Conservation (phyloP, 768 basidiomycete species). For the Mycena vitilis region DNA sequence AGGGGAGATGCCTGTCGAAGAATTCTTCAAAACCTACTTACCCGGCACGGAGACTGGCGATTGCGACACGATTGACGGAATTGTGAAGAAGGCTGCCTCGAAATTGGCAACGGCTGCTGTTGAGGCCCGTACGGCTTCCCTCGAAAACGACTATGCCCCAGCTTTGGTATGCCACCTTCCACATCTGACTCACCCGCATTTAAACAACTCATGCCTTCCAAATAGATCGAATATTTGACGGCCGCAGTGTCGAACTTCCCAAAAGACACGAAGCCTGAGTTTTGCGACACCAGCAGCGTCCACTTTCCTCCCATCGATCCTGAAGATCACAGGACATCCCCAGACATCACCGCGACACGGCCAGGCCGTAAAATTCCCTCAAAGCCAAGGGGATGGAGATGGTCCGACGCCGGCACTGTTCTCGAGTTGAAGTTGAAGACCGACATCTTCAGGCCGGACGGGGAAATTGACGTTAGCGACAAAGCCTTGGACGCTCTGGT, state of each 20-base stretch:
- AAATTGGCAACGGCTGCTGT: not conserved
- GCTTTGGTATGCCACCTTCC: not conserved
- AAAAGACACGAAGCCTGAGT: not conserved
- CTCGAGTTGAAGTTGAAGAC: slow-evolving; percentile 11
- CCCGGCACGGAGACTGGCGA: not conserved
- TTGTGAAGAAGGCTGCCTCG: not conserved
- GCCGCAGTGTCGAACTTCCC: not conserved
- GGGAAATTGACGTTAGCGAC: not conserved
- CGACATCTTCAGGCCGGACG: slow-evolving; percentile 6
- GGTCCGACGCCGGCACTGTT: slow-evolving; percentile 13
- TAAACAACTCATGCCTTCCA: no score
- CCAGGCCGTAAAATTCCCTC: not conserved
- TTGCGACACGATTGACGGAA: not conserved
- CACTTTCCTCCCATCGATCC: not conserved
- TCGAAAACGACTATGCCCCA: not conserved
- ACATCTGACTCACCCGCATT: not conserved
- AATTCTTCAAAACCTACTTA: slow-evolving; percentile 5
- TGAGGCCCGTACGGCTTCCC: not conserved
- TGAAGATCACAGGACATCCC: slow-evolving; percentile 1
- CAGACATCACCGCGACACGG: slow-evolving; percentile 11
- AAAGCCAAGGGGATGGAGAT: not conserved
- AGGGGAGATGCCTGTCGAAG: not conserved
- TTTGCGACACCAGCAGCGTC: slow-evolving; percentile 14
- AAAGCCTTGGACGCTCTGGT: not conserved
- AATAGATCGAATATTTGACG: not conserved